These are phyloP conservation scores for Elaeis guineensis DNA, from an alignment of 176 grass and related monocot species.

Conservation along the genomic window DNA sequence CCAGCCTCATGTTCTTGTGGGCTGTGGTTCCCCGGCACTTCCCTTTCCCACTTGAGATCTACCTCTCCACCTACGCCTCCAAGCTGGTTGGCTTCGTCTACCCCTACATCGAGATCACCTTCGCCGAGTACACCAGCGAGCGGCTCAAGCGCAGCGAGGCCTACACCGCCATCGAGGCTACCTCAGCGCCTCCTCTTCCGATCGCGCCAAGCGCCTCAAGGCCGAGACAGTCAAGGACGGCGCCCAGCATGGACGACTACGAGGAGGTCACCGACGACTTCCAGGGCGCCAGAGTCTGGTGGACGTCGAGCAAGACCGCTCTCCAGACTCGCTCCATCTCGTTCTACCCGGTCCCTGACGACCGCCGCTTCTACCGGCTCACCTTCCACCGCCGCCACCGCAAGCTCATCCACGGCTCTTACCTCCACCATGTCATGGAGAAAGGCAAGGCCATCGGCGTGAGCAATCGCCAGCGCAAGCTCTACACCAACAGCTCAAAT, in stretches of 20 bases:
- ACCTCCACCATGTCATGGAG: too few species aligned
- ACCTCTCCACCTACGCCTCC: background rate
- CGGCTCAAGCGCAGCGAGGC: conserved; percentile 15
- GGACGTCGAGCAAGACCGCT: background rate
- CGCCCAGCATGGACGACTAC: background rate
- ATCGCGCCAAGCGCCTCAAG: conserved; percentile 5
- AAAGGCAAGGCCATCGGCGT: too few species aligned
- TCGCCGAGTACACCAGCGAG: conserved; percentile 16
- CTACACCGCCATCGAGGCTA: conserved; percentile 20
- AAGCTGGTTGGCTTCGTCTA: conserved; percentile 9
- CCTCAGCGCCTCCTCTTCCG: background rate
- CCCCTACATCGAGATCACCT: conserved; percentile 18
- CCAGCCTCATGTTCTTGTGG: conserved; percentile 9
- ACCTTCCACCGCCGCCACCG: too few species aligned
- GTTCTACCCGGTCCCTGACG: too few species aligned
- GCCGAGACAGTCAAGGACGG: background rate
- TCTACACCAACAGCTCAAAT: too few species aligned
- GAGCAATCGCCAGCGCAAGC: too few species aligned
- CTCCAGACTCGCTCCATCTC: too few species aligned
- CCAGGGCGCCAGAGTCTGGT: conserved; percentile 5
- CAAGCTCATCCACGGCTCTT: too few species aligned
- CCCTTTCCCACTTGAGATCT: background rate
- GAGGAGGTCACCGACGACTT: conserved; percentile 7
- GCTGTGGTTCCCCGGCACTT: background rate
- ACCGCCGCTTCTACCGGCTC: too few species aligned